phyloP scores from a whole-genome alignment of 169 alveolate species.

The Plasmodium gaboni region DNA sequence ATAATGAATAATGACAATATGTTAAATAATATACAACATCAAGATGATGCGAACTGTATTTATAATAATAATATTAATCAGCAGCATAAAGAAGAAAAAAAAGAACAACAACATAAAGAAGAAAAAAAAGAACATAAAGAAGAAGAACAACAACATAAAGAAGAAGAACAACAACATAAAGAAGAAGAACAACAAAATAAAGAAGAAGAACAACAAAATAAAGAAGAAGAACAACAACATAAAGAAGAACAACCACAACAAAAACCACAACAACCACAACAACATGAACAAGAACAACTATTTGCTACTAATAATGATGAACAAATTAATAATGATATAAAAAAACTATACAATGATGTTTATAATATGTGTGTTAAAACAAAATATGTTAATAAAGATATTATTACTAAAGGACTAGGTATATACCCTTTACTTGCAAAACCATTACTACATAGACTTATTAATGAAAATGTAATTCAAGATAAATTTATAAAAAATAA shows the following conservation, averaged over 20 bases:
- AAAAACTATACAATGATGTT: constrained; percentile 65
- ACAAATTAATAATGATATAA: constrained; percentile 32
- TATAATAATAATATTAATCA: no score
- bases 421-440: constrained; percentile 50
- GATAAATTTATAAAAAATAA: constrained; percentile 53
- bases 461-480: constrained; percentile 45
- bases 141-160: no score
- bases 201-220: background rate
- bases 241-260: background rate
- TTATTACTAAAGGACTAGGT: constrained; percentile 57
- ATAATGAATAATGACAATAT: no score
- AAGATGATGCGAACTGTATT: no score
- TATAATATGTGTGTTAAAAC: constrained; percentile 46
- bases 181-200: background rate
- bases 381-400: constrained; percentile 59
- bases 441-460: constrained; percentile 60
- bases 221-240: background rate
- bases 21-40: no score
- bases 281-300: constrained; percentile 42
- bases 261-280: background rate
- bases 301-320: constrained; percentile 9
- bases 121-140: no score
- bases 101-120: no score
- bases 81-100: no score
- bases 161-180: no score